Conservation (phyloP, 441 rosid genomes). For the Mallotus repandus region DNA sequence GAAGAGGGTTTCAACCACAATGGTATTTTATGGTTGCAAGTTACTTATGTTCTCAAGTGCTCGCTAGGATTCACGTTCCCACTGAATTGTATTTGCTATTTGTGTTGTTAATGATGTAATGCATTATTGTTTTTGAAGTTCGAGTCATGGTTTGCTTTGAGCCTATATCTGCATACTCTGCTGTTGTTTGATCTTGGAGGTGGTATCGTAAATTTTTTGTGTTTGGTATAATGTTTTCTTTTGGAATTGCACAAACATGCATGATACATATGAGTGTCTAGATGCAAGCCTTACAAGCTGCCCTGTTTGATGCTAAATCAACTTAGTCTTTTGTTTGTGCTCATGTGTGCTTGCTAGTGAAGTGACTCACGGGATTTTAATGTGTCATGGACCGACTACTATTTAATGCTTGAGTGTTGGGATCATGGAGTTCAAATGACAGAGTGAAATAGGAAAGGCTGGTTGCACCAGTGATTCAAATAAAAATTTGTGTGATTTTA, state of each 20-base stretch:
- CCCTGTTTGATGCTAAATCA: not conserved
- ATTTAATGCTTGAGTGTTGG: not conserved
- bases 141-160: not conserved
- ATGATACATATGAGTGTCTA: not conserved
- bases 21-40: constrained; percentile 37
- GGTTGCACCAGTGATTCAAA: not conserved
- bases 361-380: not conserved
- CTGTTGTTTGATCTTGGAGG: not conserved
- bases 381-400: not conserved
- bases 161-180: not conserved
- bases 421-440: not conserved
- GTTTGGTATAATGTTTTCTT: not conserved
- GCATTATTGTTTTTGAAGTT: not conserved
- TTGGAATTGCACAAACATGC: not conserved
- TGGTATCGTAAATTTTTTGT: not conserved
- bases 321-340: not conserved
- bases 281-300: not conserved
- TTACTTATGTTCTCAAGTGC: not conserved
- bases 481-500: not conserved
- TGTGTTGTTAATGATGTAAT: not conserved
- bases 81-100: not conserved
- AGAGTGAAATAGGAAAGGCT: not conserved
- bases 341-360: not conserved
- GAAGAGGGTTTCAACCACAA: constrained; percentile 48
- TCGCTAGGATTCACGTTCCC: not conserved